Conservation (phyloP, 176 grass and related monocot genomes). For the Lolium perenne region DNA sequence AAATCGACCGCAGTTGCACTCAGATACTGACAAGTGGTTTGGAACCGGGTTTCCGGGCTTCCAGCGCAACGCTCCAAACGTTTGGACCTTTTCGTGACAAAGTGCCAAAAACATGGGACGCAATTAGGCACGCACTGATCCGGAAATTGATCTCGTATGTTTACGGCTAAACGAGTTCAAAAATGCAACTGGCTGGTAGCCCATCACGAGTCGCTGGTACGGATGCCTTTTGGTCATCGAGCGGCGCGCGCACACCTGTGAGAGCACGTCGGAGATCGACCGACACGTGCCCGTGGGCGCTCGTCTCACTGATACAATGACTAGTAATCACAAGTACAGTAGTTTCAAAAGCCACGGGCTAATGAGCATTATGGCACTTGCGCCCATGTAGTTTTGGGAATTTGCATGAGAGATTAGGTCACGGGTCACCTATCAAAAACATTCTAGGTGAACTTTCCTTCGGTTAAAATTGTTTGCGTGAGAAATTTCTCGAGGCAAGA, state of each 20-base stretch:
- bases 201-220: constrained; percentile 4
- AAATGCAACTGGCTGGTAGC: neutral
- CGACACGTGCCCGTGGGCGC: neutral
- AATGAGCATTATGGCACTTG: neutral
- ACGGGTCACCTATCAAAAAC: neutral
- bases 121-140: neutral
- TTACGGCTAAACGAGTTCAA: neutral
- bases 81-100: constrained; percentile 19
- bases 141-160: neutral
- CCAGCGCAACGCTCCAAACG: neutral
- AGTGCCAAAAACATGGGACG: constrained; percentile 19
- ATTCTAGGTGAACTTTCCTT: neutral
- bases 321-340: neutral
- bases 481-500: neutral
- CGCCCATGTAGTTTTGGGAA: neutral
- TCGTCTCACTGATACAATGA: neutral
- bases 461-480: neutral
- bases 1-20: neutral
- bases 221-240: neutral
- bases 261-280: neutral
- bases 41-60: neutral
- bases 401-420: too few species aligned
- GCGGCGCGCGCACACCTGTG: neutral
- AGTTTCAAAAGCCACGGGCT: neutral
- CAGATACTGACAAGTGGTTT: neutral